Evolutionary conservation across 1,284 basidiomycete genomes (phyloP).

Genomic region (Cutaneotrichosporon cavernicola): DNA sequence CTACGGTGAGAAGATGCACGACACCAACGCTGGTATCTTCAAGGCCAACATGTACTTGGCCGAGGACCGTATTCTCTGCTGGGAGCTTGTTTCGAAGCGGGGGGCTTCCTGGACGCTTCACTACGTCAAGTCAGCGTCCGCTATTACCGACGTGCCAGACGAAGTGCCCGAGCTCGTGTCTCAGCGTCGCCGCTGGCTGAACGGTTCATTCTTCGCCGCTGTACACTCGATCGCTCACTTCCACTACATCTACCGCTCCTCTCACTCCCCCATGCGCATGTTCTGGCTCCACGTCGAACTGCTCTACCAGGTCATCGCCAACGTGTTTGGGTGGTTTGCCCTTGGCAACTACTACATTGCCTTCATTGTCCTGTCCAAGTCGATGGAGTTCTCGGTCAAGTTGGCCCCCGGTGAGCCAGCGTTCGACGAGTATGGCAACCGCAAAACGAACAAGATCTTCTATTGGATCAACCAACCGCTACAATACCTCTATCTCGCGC

Average conservation of each 20-base stretch:
- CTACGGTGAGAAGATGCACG: constrained; percentile 89
- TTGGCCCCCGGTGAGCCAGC: constrained; percentile 26
- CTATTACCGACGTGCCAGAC: constrained; percentile 87
- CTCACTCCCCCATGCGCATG: constrained; percentile 79
- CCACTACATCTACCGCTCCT: constrained; percentile 85
- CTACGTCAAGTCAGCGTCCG: constrained; percentile 90
- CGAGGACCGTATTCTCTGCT: constrained; percentile 77
- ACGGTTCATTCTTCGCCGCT: constrained; percentile 95
- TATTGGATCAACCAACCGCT: constrained; percentile 72
- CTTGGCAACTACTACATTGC: constrained; percentile 88
- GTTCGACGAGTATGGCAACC: constrained; percentile 32
- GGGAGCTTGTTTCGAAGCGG: constrained; percentile 89
- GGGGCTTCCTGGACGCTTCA: constrained; percentile 83
- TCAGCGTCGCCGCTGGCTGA: constrained; percentile 91
- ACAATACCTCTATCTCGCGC: constrained; percentile 81
- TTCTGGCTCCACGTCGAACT: constrained; percentile 93
- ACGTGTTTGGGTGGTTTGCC: constrained; percentile 90
- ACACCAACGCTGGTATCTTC: constrained; percentile 81
- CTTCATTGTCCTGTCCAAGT: constrained; percentile 56
- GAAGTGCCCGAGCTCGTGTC: constrained; percentile 86
- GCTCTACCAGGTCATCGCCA: constrained; percentile 83
- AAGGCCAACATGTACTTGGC: constrained; percentile 95
- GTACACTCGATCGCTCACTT: constrained; percentile 88
- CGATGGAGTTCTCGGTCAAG: neutral
- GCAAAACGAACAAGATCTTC: constrained; percentile 25